phyloP scores from a whole-genome alignment of 257 asterid species.

The Henckelia pumila region DNA sequence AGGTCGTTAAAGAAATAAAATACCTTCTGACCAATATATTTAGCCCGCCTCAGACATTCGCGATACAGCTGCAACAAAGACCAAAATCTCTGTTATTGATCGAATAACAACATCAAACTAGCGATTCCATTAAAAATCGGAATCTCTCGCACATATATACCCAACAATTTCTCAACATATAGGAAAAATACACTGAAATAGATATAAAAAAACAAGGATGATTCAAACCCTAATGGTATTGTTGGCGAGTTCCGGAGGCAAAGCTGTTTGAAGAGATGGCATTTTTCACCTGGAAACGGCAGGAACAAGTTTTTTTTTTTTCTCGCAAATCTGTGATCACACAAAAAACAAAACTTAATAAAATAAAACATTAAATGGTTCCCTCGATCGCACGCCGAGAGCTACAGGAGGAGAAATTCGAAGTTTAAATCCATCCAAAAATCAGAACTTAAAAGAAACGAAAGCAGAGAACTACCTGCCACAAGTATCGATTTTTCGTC shows the following conservation, averaged over 20 bases:
- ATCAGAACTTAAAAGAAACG: too few relatives aligned
- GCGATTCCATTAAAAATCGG: neutral
- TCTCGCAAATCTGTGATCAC: too few relatives aligned
- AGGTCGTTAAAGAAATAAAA: neutral
- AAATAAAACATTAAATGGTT: too few relatives aligned
- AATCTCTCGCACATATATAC: neutral
- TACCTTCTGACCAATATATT: constrained; percentile 84
- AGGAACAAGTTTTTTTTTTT: too few relatives aligned
- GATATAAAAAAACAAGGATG: neutral
- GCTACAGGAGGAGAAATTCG: too few relatives aligned
- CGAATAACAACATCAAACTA: neutral
- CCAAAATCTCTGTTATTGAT: neutral
- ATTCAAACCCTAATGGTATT: constrained; percentile 65
- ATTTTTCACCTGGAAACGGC: constrained; percentile 39
- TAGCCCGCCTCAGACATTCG: constrained; percentile 90
- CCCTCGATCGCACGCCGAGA: too few relatives aligned
- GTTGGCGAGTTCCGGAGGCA: constrained; percentile 97
- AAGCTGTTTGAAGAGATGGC: constrained; percentile 87
- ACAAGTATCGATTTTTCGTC: too few relatives aligned
- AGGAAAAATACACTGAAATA: neutral
- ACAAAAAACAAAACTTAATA: too few relatives aligned
- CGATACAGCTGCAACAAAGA: constrained; percentile 70
- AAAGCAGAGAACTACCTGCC: too few relatives aligned
- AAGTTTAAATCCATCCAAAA: too few relatives aligned
- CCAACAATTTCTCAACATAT: neutral